Conservation (phyloP, 2,329 filamentous ascomycete species). For the Neopestalotiopsis sp. region DNA sequence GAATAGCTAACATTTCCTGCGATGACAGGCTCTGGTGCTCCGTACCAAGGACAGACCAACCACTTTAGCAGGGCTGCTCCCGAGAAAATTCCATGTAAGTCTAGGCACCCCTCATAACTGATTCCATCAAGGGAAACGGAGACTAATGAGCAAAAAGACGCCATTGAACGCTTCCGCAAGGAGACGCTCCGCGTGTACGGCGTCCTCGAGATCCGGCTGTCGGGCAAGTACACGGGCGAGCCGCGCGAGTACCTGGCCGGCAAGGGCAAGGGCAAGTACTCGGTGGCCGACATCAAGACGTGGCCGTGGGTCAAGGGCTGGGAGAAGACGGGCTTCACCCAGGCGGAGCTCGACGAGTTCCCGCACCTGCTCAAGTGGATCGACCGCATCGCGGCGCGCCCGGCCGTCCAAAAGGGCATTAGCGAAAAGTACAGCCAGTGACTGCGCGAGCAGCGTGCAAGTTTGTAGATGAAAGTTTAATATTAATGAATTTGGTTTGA, state of each 20-base stretch:
- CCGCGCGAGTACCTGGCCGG: slow-evolving; percentile 57
- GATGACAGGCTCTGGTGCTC: slow-evolving; percentile 37
- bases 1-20: too few species aligned
- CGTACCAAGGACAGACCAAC: slow-evolving; percentile 45
- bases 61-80: slow-evolving; percentile 48
- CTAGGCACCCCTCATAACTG: neutral
- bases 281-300: slow-evolving; percentile 56
- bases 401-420: slow-evolving; percentile 42
- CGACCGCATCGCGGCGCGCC: slow-evolving; percentile 52
- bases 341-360: slow-evolving; percentile 54
- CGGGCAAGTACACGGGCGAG: slow-evolving; percentile 54
- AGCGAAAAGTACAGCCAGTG: slow-evolving; percentile 24
- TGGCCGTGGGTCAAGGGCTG: slow-evolving; percentile 56
- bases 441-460: neutral
- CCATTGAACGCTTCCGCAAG: slow-evolving; percentile 55
- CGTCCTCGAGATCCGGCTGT: slow-evolving; percentile 42
- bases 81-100: slow-evolving; percentile 48
- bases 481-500: neutral
- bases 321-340: slow-evolving; percentile 45
- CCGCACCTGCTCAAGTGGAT: slow-evolving; percentile 59
- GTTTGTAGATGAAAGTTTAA: neutral
- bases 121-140: too few species aligned
- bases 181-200: slow-evolving; percentile 57
- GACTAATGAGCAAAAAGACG: slow-evolving; percentile 32
- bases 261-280: slow-evolving; percentile 58